phyloP scores from a whole-genome alignment of 2,329 filamentous ascomycete genomes.

The Clonostachys rosea region DNA sequence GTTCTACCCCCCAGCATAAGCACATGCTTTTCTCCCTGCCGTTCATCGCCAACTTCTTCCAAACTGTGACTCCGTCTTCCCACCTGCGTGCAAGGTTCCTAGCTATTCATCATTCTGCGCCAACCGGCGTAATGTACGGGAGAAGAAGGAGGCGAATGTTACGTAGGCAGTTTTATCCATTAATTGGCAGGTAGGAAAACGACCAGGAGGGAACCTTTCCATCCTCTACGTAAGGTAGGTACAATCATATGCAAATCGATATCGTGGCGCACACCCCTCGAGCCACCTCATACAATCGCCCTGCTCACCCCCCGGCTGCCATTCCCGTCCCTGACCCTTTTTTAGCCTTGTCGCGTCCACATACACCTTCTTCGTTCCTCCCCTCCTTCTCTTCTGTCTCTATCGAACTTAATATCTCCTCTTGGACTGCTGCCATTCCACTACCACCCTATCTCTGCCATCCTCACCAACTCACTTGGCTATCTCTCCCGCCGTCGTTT shows the following conservation, averaged over 20 bases:
- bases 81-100: neutral
- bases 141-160: neutral
- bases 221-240: neutral
- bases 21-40: neutral
- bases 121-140: neutral
- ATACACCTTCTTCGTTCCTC: too few species aligned
- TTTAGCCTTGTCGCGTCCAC: neutral
- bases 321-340: neutral
- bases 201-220: neutral
- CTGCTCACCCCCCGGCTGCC: neutral
- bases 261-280: neutral
- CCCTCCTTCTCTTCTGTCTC: neutral
- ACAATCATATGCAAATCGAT: slow-evolving; percentile 2
- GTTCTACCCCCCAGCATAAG: neutral
- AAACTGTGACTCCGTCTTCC: neutral
- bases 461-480: neutral
- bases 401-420: neutral
- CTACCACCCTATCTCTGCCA: slow-evolving; percentile 1
- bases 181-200: neutral
- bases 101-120: neutral
- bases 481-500: neutral
- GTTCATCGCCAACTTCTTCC: neutral
- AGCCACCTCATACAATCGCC: neutral
- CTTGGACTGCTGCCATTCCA: neutral
- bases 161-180: neutral